Percentiles rank a stretch among this genome's conserved stretches.
These are phyloP conservation scores for Candida ulmi DNA, from an alignment of 805 yeast species.

Conservation along the genomic window DNA sequence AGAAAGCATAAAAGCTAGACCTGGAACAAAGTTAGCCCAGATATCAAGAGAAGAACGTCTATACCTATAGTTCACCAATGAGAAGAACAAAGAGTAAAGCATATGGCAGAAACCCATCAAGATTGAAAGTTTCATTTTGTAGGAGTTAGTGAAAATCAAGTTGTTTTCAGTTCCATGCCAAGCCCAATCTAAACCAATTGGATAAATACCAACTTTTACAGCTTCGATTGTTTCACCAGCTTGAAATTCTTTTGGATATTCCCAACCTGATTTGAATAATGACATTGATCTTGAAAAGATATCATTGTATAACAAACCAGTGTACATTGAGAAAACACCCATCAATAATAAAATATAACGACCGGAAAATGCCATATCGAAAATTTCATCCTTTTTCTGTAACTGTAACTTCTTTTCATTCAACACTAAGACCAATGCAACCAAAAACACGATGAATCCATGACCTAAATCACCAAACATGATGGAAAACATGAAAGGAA, in stretches of 20 bases:
- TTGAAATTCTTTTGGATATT: conserved; percentile 67
- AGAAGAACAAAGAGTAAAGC: conserved; percentile 84
- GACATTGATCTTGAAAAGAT: conserved; percentile 88
- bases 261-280: conserved; percentile 83
- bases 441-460: conserved; percentile 75
- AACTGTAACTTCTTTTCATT: conserved; percentile 67
- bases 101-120: conserved; percentile 93
- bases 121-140: conserved; percentile 94
- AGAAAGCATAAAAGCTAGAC: conserved; percentile 90
- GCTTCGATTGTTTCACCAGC: conserved; percentile 70
- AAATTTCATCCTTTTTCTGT: conserved; percentile 82
- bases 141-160: conserved; percentile 85
- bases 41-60: conserved; percentile 74
- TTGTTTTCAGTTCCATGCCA: conserved; percentile 98
- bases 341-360: conserved; percentile 84
- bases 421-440: conserved; percentile 64
- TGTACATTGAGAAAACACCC: conserved; percentile 95
- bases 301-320: conserved; percentile 93
- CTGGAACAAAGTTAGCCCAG: conserved; percentile 90
- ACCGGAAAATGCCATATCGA: conserved; percentile 94
- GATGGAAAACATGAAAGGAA: conserved; percentile 97
- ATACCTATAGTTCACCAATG: conserved; percentile 71
- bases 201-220: conserved; percentile 59
- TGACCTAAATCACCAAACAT: conserved; percentile 99
- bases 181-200: conserved; percentile 84